phyloP scores from a whole-genome alignment of 345 rosid genomes.

The Moricandia arvensis region DNA sequence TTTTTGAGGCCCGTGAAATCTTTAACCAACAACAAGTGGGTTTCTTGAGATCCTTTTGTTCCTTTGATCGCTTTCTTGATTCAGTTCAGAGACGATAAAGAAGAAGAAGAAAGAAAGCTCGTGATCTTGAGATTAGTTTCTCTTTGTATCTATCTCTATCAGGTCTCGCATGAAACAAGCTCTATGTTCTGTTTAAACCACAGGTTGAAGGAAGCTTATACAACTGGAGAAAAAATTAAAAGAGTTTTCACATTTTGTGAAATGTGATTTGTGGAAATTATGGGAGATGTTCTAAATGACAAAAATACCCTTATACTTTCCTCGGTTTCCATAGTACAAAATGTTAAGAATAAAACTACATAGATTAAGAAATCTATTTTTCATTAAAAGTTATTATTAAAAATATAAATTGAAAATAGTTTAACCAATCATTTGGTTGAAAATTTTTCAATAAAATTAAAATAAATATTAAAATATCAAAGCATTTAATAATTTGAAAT shows the following conservation, averaged over 20 bases:
- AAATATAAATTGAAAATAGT: too few relatives aligned
- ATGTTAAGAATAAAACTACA: too few relatives aligned
- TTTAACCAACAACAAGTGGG: slow-evolving; percentile 44
- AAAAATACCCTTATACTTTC: slow-evolving; percentile 6
- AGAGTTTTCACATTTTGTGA: slow-evolving; percentile 10
- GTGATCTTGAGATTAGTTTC: slow-evolving; percentile 15
- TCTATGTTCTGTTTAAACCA: slow-evolving; percentile 29
- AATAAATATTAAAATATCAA: too few relatives aligned
- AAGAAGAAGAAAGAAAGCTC: slow-evolving; percentile 5
- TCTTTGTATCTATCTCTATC: background rate
- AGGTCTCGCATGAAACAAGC: slow-evolving; percentile 7
- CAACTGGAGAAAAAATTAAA: background rate
- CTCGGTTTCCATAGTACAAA: too few relatives aligned
- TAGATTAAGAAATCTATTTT: too few relatives aligned
- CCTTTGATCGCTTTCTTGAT: too few relatives aligned
- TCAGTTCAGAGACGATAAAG: background rate
- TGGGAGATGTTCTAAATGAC: slow-evolving; percentile 8
- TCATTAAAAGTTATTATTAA: too few relatives aligned
- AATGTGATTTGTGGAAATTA: slow-evolving; percentile 16
- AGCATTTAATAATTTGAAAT: too few relatives aligned
- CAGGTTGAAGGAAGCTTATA: slow-evolving; percentile 20
- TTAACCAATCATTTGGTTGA: too few relatives aligned
- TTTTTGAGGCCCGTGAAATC: slow-evolving; percentile 31
- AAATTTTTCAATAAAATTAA: too few relatives aligned
- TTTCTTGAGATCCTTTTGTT: slow-evolving; percentile 38